Percentiles rank a stretch among this genome's conserved stretches.
Conservation (phyloP, 306 rosid species). For the Pyrus pyrifolia region DNA sequence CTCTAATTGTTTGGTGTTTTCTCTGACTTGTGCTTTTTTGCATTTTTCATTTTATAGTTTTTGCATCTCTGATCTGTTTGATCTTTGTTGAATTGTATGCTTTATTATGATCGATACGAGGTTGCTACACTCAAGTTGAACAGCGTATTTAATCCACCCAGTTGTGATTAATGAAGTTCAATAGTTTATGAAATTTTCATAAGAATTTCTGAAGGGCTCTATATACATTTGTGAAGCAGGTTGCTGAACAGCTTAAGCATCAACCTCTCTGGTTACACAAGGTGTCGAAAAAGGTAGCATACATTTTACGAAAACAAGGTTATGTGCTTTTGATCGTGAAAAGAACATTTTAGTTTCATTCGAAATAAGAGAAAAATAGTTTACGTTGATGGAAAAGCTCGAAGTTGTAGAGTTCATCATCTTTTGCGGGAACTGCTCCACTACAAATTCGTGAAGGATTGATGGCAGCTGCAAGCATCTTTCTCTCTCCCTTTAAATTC, state of each 20-base stretch:
- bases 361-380: too few species aligned
- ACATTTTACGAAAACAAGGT: not conserved
- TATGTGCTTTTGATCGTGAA: not conserved
- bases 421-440: too few species aligned
- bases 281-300: conserved; percentile 38
- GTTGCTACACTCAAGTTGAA: too few species aligned
- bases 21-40: not conserved
- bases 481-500: too few species aligned
- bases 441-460: too few species aligned
- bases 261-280: conserved; percentile 46
- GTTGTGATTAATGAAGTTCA: not conserved
- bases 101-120: too few species aligned
- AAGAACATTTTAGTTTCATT: too few species aligned
- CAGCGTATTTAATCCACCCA: too few species aligned
- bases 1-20: not conserved
- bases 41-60: not conserved
- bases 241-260: conserved; percentile 50
- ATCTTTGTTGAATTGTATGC: not conserved
- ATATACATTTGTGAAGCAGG: conserved; percentile 29
- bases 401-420: too few species aligned
- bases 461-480: too few species aligned
- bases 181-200: not conserved
- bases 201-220: not conserved
- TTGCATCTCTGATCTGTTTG: not conserved
- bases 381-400: too few species aligned